Evolutionary conservation across 2,329 filamentous ascomycete species (phyloP).

Genomic region (Paraphoma sp.): DNA sequence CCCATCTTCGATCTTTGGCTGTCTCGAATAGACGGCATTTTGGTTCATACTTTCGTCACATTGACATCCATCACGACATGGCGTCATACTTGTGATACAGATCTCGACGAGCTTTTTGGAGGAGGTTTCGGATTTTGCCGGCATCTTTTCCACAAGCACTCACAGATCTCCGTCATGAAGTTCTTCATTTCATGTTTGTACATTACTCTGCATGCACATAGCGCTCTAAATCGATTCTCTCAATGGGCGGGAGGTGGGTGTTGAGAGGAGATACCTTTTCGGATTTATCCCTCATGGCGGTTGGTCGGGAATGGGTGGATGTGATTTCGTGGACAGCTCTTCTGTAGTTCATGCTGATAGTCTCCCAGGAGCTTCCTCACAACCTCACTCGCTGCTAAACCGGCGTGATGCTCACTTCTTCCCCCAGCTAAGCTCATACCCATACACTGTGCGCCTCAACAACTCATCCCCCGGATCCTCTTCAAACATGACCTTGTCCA

Average conservation of each 20-base stretch:
- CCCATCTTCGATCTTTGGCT: neutral
- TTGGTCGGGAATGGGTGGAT: neutral
- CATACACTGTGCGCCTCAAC: slow-evolving; percentile 81
- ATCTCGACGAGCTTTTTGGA: slow-evolving; percentile 33
- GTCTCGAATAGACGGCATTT: slow-evolving; percentile 1
- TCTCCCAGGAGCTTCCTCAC: neutral
- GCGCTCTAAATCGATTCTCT: neutral
- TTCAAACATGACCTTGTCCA: slow-evolving; percentile 89
- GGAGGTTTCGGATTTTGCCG: slow-evolving; percentile 22
- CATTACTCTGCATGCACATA: neutral
- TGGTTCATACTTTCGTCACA: slow-evolving; percentile 31
- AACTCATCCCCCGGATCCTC: slow-evolving; percentile 83
- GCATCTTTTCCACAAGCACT: slow-evolving; percentile 9
- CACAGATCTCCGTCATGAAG: slow-evolving; percentile 3
- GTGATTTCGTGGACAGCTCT: too few relatives aligned
- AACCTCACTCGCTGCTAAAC: neutral
- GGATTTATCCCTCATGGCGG: neutral
- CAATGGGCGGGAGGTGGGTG: neutral
- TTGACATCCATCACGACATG: slow-evolving; percentile 5
- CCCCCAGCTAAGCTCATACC: slow-evolving; percentile 74
- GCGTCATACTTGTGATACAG: slow-evolving; percentile 5
- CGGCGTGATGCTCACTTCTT: neutral
- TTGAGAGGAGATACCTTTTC: neutral
- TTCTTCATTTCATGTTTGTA: neutral
- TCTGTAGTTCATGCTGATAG: neutral